Base-by-base conservation (phyloP, 2,329 filamentous ascomycete genomes). In the Penicillium sp. region DNA sequence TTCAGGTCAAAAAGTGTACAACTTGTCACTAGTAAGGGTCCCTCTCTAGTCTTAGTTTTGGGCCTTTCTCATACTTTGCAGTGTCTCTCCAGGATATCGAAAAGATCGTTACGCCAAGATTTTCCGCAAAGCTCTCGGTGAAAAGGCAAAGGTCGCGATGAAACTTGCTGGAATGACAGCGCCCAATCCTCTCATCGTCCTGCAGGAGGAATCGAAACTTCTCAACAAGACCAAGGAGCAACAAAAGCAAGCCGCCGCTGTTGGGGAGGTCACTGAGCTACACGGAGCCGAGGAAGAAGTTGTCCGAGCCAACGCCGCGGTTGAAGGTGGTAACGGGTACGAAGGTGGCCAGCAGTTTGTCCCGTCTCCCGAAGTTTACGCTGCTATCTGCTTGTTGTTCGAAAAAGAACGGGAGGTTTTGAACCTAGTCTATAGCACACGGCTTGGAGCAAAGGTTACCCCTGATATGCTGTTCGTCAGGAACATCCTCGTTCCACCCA, bases 391-490 rank as follows among this genome's bases (percentile, higher is more conserved):
- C 5, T 80, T 92, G 57, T 80, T 99, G 1, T 97, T 99, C 68
- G 83, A 91, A 61, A 89, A 91, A 60, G 94, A 99, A 68, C 83
- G 88, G 60, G 91, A 96, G 45, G 81, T 99, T 30, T 72, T 99
- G 45, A 81, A 85, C 16, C 79, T 97, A n/a, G 77, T 99, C 4
- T 99, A 97, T 74, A 88, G 86, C 68, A 88, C 90, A 18, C 86
- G 88, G 57, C 84, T 87, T 4, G 67, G 71, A n/a, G 77, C 81
- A 4, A 86, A 83, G 68, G 78, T 91, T n/a, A 85, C 79, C 2
- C 84, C 90, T 1, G 89, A 96, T 63, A 96, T 97, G 86, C 97
- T 99, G 75, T 99, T 99, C 75, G 80, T 97, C 56, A 86, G 89
- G 56, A 87, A 86, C 35, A 78, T 99, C 52, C 79, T 97, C 14